These are phyloP conservation scores for Diplodia corticola DNA, from an alignment of 2,329 filamentous ascomycete genomes.

Conservation along the genomic window DNA sequence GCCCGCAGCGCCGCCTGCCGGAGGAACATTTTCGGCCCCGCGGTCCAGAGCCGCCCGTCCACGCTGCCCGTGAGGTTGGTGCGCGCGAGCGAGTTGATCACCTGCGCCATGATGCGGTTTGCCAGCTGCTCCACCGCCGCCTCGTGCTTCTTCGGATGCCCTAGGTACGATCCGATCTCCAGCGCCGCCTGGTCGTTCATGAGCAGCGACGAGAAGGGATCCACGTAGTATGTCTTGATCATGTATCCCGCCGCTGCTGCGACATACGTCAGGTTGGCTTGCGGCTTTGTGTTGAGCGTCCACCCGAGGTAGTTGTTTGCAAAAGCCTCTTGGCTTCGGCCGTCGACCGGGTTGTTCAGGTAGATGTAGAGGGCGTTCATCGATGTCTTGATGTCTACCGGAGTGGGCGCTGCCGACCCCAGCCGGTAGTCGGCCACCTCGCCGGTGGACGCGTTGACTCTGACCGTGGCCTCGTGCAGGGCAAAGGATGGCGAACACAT, in stretches of 20 bases:
- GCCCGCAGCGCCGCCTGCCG: not conserved
- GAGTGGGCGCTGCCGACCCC: not conserved
- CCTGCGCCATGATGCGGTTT: constrained; percentile 11
- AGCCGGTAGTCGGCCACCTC: constrained; percentile 1
- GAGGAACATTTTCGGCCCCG: constrained; percentile 14
- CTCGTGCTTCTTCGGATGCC: not conserved
- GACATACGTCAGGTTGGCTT: not conserved
- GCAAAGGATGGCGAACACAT: constrained; percentile 10
- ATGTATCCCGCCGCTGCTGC: not conserved
- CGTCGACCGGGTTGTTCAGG: constrained; percentile 19
- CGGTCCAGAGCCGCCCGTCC: not conserved
- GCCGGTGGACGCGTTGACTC: constrained; percentile 2
- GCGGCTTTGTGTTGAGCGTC: not conserved
- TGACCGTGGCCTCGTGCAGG: not conserved
- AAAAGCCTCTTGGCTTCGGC: constrained; percentile 2
- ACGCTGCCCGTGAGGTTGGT: not conserved
- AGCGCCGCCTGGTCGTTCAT: not conserved
- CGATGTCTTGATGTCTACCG: constrained; percentile 4
- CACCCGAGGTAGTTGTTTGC: not conserved
- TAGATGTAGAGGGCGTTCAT: constrained; percentile 11
- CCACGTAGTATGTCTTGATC: not conserved
- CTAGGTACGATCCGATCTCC: not conserved
- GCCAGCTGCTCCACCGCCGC: not conserved
- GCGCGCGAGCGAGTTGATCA: constrained; percentile 7
- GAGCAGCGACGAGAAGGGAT: constrained; percentile 4